These are phyloP conservation scores for Starmera stellimalicola DNA, from an alignment of 1,139 yeast species.

Conservation along the genomic window DNA sequence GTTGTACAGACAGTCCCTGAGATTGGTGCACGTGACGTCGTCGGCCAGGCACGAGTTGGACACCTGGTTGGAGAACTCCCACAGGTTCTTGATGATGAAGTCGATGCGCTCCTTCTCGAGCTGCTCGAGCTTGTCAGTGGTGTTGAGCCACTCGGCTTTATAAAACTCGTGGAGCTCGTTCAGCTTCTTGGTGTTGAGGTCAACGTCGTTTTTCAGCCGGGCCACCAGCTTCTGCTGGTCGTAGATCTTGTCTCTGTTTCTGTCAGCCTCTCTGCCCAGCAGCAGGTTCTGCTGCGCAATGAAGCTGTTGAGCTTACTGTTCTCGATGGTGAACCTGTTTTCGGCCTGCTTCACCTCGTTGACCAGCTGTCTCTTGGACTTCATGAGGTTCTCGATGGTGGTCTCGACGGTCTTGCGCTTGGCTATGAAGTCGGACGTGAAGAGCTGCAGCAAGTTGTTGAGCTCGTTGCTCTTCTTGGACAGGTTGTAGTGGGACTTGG, in stretches of 20 bases:
- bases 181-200: conserved; percentile 45
- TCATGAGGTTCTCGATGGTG: conserved; percentile 31
- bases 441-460: conserved; percentile 33
- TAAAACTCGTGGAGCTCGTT: conserved; percentile 65
- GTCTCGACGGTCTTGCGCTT: conserved; percentile 38
- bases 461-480: conserved; percentile 34
- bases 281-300: conserved; percentile 61
- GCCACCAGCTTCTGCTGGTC: conserved; percentile 43
- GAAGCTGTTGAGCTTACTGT: conserved; percentile 48
- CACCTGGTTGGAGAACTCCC: conserved; percentile 73
- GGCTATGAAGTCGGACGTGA: conserved; percentile 32
- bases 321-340: conserved; percentile 47
- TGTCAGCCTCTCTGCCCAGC: conserved; percentile 72
- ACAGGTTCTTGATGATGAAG: conserved; percentile 64
- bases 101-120: conserved; percentile 75
- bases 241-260: conserved; percentile 50
- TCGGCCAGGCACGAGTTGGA: conserved; percentile 73
- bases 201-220: conserved; percentile 47
- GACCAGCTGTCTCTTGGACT: conserved; percentile 29
- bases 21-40: conserved; percentile 65
- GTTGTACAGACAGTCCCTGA: conserved; percentile 59
- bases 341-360: conserved; percentile 33
- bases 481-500: conserved; percentile 37
- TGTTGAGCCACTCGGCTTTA: conserved; percentile 69
- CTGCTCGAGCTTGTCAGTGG: conserved; percentile 62